A percentile compares a stretch with the other conserved stretches of the same genome.
phyloP scores from a whole-genome alignment of 495 filamentous ascomycete species.

The Apiosordaria backusii region DNA sequence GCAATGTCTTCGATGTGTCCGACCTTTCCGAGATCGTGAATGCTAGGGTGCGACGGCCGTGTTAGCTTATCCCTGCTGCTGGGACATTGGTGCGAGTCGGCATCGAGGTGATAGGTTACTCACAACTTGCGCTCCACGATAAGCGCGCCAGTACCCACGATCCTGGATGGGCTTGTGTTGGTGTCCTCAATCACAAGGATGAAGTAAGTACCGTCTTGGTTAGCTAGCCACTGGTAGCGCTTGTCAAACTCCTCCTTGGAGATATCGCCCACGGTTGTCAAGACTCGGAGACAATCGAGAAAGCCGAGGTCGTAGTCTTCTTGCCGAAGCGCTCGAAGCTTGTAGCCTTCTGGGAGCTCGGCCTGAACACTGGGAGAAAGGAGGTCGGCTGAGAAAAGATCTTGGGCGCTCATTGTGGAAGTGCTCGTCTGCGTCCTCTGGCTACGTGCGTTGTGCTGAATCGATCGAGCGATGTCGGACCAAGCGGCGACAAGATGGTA shows the following conservation, averaged over 20 bases:
- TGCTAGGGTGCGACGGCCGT: conserved; percentile 41
- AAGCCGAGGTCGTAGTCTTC: conserved; percentile 77
- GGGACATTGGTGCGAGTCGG: background rate
- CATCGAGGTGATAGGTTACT: conserved; percentile 21
- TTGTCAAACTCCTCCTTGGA: conserved; percentile 67
- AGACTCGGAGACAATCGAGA: conserved; percentile 83
- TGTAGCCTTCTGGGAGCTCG: conserved; percentile 74
- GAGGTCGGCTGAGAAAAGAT: conserved; percentile 72
- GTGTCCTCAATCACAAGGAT: conserved; percentile 78
- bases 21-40: conserved; percentile 71
- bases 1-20: conserved; percentile 99
- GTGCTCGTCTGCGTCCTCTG: background rate
- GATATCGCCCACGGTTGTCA: conserved; percentile 92
- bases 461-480: background rate
- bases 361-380: conserved; percentile 72
- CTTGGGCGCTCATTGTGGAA: conserved; percentile 44
- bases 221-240: conserved; percentile 80
- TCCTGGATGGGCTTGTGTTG: conserved; percentile 38
- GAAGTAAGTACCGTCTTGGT: conserved; percentile 77
- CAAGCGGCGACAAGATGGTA: background rate
- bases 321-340: conserved; percentile 71
- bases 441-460: background rate
- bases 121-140: conserved; percentile 85
- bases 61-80: conserved; percentile 12
- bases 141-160: conserved; percentile 85